Evolutionary conservation across 2,329 filamentous ascomycete species (phyloP), one percentile per base, ranked within the genome.

Genomic region (Setomelanomma holmii): DNA sequence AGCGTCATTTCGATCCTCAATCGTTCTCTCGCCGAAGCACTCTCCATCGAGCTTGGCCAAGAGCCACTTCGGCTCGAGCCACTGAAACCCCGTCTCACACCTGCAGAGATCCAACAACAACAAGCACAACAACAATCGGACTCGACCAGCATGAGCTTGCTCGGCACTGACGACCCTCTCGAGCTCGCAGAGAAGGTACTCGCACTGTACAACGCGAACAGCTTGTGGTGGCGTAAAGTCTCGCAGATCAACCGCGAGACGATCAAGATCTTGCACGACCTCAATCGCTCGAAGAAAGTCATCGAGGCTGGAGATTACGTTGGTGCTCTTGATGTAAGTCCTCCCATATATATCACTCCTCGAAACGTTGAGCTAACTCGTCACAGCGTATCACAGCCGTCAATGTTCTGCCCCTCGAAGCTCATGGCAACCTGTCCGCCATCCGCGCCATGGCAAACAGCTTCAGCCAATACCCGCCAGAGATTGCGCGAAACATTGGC

Each of bases 1-100:
- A 92, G 88, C 47, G 96, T 98, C n/a, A 86, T 97, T 38, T 81
- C 85, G 21, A 93, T 98, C 60, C 86, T 98, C 68, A 96, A 93
- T 75, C 89, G 92, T 34, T 89, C 93, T 3, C 82, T 99, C 30
- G 96, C 93, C 49, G 92, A 98, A 74, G 90, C 91, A 39, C 87
- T 98, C 53, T 89, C 91, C 11, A 83, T 93, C 10, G 92, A 96
- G 66, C 84, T 96, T 64, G 92, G 91, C 46, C 89, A 95, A 64
- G 88, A 91, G 52, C 86, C 89, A 16, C 82, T 93, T 75, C 87
- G 88, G 36, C 79, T 96, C 43, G 86, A 92, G 75, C 91, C 91
- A 2, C 80, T 96, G 63, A 92, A 91, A 76, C 90, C 91, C 24
- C 84, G 90, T 53, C 78, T 78, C 53, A 40, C 64, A 52, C 47